phyloP scores from a whole-genome alignment of 1,139 yeast genomes.

The Geotrichum klebahnii region DNA sequence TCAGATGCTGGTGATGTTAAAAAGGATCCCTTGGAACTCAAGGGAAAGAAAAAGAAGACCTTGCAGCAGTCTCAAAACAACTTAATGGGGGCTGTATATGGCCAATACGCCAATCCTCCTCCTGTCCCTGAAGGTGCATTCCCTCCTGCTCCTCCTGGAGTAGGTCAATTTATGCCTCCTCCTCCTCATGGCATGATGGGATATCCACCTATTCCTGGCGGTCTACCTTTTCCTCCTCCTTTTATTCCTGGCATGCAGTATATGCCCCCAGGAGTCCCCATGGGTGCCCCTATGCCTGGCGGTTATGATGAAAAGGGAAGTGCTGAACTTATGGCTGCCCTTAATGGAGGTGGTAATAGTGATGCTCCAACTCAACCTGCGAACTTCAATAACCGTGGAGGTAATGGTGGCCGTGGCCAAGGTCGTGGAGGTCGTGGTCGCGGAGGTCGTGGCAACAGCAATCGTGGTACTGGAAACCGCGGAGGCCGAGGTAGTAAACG shows the following conservation, averaged over 20 bases:
- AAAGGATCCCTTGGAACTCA: slow-evolving; percentile 27
- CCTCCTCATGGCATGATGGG: slow-evolving; percentile 33
- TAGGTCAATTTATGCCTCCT: slow-evolving; percentile 13
- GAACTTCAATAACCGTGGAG: slow-evolving; percentile 29
- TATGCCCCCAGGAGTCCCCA: slow-evolving; percentile 20
- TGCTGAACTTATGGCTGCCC: slow-evolving; percentile 34
- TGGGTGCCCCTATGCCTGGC: slow-evolving; percentile 25
- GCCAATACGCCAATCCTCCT: slow-evolving; percentile 38
- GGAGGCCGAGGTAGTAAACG: slow-evolving; percentile 10
- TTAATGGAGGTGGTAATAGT: slow-evolving; percentile 25
- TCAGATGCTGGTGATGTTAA: slow-evolving; percentile 25
- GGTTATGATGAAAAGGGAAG: slow-evolving; percentile 31
- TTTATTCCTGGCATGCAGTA: slow-evolving; percentile 20
- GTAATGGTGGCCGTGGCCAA: slow-evolving; percentile 32
- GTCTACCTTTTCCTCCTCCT: slow-evolving; percentile 23
- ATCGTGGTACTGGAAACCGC: slow-evolving; percentile 10
- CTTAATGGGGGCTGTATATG: slow-evolving; percentile 46
- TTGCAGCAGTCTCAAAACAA: slow-evolving; percentile 38
- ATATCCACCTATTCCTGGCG: slow-evolving; percentile 26
- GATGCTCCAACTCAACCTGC: slow-evolving; percentile 16
- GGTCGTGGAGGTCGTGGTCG: slow-evolving; percentile 25
- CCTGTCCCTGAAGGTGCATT: slow-evolving; percentile 33
- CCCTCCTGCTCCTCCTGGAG: slow-evolving; percentile 28
- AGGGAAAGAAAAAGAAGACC: slow-evolving; percentile 39
- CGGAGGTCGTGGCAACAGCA: slow-evolving; percentile 5